Base-by-base conservation (phyloP, 495 filamentous ascomycete species). In the Xylaria sp. region DNA sequence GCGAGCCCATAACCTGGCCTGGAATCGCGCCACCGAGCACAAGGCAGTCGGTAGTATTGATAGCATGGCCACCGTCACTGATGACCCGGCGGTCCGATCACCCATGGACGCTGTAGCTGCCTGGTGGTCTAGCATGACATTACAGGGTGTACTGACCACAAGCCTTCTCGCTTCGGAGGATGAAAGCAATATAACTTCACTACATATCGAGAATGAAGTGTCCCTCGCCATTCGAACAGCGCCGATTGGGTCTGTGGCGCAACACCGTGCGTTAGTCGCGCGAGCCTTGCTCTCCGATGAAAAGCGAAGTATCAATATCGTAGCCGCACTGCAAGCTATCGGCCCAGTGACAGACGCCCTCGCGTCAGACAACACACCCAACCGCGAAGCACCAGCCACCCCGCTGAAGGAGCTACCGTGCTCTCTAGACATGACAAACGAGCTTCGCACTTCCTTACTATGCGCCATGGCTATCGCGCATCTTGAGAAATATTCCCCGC, bases 101-200 rank as follows among this genome's bases (percentile, higher is more conserved):
- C 93, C 95, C 9, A 87, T 97, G 69, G 95, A 98, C 78, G 94
- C 93, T 33, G 86, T 97, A 24, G 93, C 95, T 17, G 92, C 95
- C 0, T 97, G 95, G 95, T 95, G 89, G 84, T 97, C 94, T 1
- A 91, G 89, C 72, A 85, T 92, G 62, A 81, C 90, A n/a, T 81
- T 97, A 35, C 91, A 95, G 58, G 85, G 85, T 43, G 90, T 88
- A 9, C 87, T 98, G 29, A 79, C 90, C 33, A 82, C 82, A 26
- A 91, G 86, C 69, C 82, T 93, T 12, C 87, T 90, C 48, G 35
- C 37, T 52, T 76, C 82, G 1, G 82, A 81, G 5, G 74, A 81
- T 0, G 79, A 86, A 11, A 80, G 78, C 11, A 78, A 82, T 65
- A 74, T 76, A 24, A 81, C 70, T 33, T 73, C 66, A 59, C 31